Evolutionary conservation across 257 asterid species (phyloP).

Genomic region (Solanum pimpinellifolium): DNA sequence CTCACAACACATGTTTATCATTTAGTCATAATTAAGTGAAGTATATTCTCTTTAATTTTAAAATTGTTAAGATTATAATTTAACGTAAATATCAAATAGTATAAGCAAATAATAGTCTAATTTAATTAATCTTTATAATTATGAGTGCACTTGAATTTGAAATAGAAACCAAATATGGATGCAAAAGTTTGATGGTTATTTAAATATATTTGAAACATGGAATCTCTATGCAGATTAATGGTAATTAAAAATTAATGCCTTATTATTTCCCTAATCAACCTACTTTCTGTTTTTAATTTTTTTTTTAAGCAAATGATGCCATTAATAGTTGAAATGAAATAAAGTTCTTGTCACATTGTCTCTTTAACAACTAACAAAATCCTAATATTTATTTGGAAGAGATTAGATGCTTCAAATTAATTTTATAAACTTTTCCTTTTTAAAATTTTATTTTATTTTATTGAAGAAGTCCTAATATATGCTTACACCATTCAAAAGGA

Average conservation of each 20-base stretch:
- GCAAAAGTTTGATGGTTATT: not conserved
- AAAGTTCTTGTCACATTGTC: not conserved
- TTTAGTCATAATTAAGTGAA: not conserved
- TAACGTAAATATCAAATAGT: not conserved
- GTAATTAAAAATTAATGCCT: not conserved
- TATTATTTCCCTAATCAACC: not conserved
- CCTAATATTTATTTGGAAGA: not conserved
- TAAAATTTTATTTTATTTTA: not conserved
- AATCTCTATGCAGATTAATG: not conserved
- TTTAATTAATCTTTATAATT: not conserved
- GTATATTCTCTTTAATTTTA: not conserved
- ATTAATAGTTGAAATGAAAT: not conserved
- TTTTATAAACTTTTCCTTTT: not conserved
- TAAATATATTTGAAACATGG: not conserved
- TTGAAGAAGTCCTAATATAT: not conserved
- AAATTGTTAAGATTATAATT: not conserved
- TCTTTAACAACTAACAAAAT: not conserved
- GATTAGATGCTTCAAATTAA: not conserved
- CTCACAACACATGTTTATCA: not conserved
- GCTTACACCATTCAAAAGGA: not conserved
- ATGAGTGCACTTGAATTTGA: not conserved
- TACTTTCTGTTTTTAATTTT: not conserved
- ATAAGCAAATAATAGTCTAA: not conserved
- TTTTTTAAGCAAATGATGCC: not conserved
- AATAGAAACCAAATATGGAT: not conserved